Percentiles rank a stretch among this genome's conserved stretches.
phyloP scores from a whole-genome alignment of 495 filamentous ascomycete genomes.

The Cetradonia linearis region DNA sequence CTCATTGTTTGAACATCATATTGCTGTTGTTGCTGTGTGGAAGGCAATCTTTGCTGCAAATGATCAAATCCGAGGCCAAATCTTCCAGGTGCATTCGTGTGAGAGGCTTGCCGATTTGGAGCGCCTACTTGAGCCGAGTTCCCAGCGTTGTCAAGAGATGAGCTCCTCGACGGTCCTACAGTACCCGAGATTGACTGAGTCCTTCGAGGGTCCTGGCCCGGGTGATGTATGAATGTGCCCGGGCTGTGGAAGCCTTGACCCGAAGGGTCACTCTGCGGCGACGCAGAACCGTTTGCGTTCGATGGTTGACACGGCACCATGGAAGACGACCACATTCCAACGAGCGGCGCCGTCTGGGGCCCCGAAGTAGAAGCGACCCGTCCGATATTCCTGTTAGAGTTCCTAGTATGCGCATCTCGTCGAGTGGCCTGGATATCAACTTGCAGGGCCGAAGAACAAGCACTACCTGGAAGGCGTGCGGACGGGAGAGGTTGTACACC shows the following conservation, averaged over 20 bases:
- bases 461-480: not conserved
- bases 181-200: not conserved
- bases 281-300: not conserved
- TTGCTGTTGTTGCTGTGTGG: not conserved
- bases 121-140: not conserved
- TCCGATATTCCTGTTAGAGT: not conserved
- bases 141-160: not conserved
- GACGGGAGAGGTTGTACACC: not conserved
- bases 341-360: not conserved
- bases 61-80: not conserved
- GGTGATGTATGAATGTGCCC: not conserved
- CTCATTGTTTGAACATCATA: not conserved
- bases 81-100: not conserved
- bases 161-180: not conserved
- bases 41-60: not conserved
- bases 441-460: not conserved
- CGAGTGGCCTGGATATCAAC: slow-evolving; percentile 1
- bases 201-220: not conserved
- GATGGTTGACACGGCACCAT: not conserved
- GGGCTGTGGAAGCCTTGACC: slow-evolving; percentile 1
- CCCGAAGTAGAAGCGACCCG: not conserved
- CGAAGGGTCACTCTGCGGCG: not conserved
- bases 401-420: not conserved
- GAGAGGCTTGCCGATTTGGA: not conserved
- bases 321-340: not conserved